phyloP scores from a whole-genome alignment of 495 filamentous ascomycete genomes.

The Chaetomium cochliodes region DNA sequence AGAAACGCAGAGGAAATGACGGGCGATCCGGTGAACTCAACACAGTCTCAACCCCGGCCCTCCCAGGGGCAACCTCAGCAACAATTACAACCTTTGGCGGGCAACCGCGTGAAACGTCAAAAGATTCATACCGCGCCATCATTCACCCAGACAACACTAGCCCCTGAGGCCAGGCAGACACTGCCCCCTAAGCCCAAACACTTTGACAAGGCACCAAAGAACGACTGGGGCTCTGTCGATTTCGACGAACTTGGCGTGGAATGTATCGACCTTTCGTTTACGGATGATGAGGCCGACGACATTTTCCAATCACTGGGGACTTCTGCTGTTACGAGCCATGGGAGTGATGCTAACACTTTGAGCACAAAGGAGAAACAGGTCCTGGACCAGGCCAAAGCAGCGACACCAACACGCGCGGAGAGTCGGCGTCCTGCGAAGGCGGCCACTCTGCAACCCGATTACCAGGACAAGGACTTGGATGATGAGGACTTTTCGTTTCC shows the following conservation, averaged over 20 bases:
- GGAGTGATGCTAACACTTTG: background rate
- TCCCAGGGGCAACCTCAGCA: background rate
- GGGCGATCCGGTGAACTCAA: background rate
- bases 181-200: background rate
- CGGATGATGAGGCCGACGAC: conserved; percentile 20
- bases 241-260: conserved; percentile 33
- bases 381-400: background rate
- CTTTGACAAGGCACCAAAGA: background rate
- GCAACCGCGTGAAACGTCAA: background rate
- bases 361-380: background rate
- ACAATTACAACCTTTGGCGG: background rate
- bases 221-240: conserved; percentile 3
- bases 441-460: background rate
- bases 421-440: background rate
- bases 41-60: too few relatives aligned
- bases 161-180: background rate
- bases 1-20: conserved; percentile 18
- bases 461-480: conserved; percentile 11
- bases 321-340: background rate
- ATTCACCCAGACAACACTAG: background rate
- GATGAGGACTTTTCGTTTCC: conserved; percentile 14
- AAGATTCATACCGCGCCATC: background rate
- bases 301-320: background rate
- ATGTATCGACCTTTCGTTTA: conserved; percentile 39
- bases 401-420: background rate